phyloP scores from a whole-genome alignment of 2,329 filamentous ascomycete species.

The Pseudogymnoascus sp. region DNA sequence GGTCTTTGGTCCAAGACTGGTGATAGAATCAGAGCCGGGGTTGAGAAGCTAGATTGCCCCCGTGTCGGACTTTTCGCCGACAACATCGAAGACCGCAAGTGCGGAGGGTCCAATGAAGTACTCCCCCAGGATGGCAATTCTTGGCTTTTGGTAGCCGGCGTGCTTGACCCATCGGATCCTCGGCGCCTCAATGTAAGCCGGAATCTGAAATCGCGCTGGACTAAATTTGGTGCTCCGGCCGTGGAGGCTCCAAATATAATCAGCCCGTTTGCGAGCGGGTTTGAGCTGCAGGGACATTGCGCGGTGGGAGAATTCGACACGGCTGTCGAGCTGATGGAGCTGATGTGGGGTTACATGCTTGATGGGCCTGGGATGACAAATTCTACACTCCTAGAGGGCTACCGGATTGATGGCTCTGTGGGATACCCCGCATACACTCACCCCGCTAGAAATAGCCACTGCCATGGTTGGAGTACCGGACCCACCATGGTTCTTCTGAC shows the following conservation, averaged over 20 bases:
- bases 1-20: slow-evolving; percentile 15
- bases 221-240: slow-evolving; percentile 36
- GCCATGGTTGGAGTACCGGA: slow-evolving; percentile 30
- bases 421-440: slow-evolving; percentile 30
- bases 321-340: slow-evolving; percentile 35
- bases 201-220: slow-evolving; percentile 35
- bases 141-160: slow-evolving; percentile 29
- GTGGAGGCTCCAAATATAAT: slow-evolving; percentile 34
- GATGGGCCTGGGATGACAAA: slow-evolving; percentile 31
- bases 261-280: slow-evolving; percentile 34
- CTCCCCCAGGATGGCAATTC: slow-evolving; percentile 31
- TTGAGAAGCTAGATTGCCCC: slow-evolving; percentile 20
- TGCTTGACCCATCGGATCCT: slow-evolving; percentile 3
- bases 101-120: slow-evolving; percentile 6
- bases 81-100: slow-evolving; percentile 9
- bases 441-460: slow-evolving; percentile 28
- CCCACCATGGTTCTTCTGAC: slow-evolving; percentile 24
- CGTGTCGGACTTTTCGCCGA: slow-evolving; percentile 14
- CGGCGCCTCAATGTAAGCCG: slow-evolving; percentile 27
- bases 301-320: slow-evolving; percentile 29
- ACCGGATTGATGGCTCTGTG: slow-evolving; percentile 30
- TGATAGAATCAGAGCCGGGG: slow-evolving; percentile 17
- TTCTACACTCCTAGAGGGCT: slow-evolving; percentile 30
- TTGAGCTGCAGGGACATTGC: slow-evolving; percentile 37
- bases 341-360: slow-evolving; percentile 35